Conservation (phyloP, 305 asterid genomes). For the Fraxinus platypoda region DNA sequence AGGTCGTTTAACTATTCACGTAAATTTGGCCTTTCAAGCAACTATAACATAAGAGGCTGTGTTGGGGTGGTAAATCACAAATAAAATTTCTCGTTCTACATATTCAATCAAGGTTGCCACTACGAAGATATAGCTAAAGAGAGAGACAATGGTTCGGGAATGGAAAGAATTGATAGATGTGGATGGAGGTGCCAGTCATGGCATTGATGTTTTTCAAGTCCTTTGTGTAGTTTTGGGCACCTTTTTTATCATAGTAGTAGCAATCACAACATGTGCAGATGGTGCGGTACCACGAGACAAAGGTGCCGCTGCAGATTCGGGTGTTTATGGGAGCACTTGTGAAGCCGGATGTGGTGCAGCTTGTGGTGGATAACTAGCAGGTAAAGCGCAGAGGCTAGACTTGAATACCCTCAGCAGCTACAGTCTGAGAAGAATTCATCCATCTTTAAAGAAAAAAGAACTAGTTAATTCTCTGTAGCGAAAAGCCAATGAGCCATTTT, state of each 20-base stretch:
- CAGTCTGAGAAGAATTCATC: not conserved
- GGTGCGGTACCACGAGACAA: constrained; percentile 27
- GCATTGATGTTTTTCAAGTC: not conserved
- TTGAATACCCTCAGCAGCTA: not conserved
- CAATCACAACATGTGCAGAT: constrained; percentile 28
- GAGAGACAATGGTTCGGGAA: constrained; percentile 25
- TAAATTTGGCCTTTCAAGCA: constrained; percentile 22
- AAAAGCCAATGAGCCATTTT: not conserved
- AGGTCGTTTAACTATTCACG: not conserved
- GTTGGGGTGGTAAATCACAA: not conserved
- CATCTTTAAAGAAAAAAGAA: not conserved
- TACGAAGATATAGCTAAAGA: not conserved
- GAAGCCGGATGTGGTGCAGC: constrained; percentile 31
- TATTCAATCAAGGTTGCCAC: not conserved
- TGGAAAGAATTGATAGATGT: constrained; percentile 16
- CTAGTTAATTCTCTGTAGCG: not conserved
- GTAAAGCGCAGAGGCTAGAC: not conserved
- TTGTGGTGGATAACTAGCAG: constrained; percentile 28
- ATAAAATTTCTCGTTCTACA: not conserved
- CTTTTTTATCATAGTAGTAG: constrained; percentile 14
- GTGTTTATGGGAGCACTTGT: constrained; percentile 16
- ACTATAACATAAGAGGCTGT: constrained; percentile 21
- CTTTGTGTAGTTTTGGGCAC: constrained; percentile 17
- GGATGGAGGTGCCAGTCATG: not conserved
- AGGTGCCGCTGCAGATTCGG: constrained; percentile 20